phyloP scores from a whole-genome alignment of 345 rosid species.

The Tarenaya hassleriana region DNA sequence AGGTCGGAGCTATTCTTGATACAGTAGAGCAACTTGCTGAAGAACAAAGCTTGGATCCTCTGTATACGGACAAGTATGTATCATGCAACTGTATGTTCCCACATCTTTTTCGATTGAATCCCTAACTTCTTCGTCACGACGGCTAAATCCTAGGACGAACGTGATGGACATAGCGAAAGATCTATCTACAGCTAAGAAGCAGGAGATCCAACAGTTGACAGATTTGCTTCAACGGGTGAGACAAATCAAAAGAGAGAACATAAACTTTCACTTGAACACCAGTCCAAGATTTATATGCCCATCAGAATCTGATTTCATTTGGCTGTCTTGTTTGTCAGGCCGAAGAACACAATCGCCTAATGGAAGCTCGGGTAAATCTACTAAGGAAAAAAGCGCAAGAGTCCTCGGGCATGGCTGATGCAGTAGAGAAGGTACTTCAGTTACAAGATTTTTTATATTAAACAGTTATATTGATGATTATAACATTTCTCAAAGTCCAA shows the following conservation, averaged over 20 bases:
- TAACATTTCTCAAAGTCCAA: no score
- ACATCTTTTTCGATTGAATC: not conserved
- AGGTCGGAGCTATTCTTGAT: constrained; percentile 70
- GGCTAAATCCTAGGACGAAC: constrained; percentile 48
- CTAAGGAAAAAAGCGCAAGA: constrained; percentile 41
- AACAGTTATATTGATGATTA: no score
- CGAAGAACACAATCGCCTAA: constrained; percentile 47
- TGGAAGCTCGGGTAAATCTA: constrained; percentile 35
- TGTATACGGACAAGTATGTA: constrained; percentile 61
- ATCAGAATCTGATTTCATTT: not conserved
- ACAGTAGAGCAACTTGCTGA: constrained; percentile 62
- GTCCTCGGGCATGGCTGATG: constrained; percentile 28
- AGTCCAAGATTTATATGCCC: constrained; percentile 4
- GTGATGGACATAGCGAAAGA: constrained; percentile 41
- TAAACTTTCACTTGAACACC: not conserved
- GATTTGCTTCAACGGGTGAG: constrained; percentile 51
- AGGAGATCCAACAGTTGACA: constrained; percentile 48
- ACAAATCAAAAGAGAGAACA: not conserved
- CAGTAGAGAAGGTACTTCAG: constrained; percentile 44
- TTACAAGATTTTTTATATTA: no score
- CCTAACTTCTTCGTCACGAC: constrained; percentile 5
- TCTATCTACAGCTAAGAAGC: constrained; percentile 46
- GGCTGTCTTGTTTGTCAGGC: constrained; percentile 33
- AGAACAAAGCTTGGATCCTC: constrained; percentile 64
- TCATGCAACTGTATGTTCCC: not conserved